Evolutionary conservation across 768 basidiomycete species (phyloP).

Genomic region (Rhodotorula paludigena): DNA sequence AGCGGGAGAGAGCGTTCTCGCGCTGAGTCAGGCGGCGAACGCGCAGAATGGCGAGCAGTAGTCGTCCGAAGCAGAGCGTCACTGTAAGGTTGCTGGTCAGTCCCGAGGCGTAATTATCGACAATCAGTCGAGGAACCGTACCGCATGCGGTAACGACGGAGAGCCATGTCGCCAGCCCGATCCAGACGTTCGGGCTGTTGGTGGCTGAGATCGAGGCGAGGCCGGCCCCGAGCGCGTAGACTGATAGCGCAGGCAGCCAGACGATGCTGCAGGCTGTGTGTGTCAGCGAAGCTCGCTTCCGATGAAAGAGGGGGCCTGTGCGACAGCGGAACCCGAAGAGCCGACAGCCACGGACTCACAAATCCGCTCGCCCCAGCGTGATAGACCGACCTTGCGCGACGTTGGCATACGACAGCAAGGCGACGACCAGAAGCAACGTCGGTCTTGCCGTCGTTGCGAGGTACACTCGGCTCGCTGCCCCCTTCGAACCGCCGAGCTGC

Average conservation of each 20-base stretch:
- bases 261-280: too few species aligned
- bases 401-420: slow-evolving; percentile 18
- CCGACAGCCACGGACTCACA: background rate
- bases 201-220: background rate
- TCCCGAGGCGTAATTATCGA: background rate
- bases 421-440: slow-evolving; percentile 29
- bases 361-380: slow-evolving; percentile 21
- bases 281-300: too few species aligned
- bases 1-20: background rate
- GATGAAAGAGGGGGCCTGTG: too few species aligned
- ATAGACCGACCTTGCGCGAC: slow-evolving; percentile 24
- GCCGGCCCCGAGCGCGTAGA: slow-evolving; percentile 21
- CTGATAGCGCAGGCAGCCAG: slow-evolving; percentile 22
- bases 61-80: slow-evolving; percentile 33
- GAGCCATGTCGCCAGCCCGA: slow-evolving; percentile 25
- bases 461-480: slow-evolving; percentile 15
- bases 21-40: slow-evolving; percentile 22
- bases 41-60: slow-evolving; percentile 45
- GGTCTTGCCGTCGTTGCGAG: slow-evolving; percentile 25
- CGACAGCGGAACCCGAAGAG: background rate
- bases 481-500: slow-evolving; percentile 7
- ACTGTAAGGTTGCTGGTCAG: background rate
- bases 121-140: background rate
- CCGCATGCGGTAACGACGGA: slow-evolving; percentile 6
- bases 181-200: background rate